A percentile compares a stretch with the other conserved stretches of the same genome.
phyloP scores from a whole-genome alignment of 768 basidiomycete species.

The Cubamyces lactineus region DNA sequence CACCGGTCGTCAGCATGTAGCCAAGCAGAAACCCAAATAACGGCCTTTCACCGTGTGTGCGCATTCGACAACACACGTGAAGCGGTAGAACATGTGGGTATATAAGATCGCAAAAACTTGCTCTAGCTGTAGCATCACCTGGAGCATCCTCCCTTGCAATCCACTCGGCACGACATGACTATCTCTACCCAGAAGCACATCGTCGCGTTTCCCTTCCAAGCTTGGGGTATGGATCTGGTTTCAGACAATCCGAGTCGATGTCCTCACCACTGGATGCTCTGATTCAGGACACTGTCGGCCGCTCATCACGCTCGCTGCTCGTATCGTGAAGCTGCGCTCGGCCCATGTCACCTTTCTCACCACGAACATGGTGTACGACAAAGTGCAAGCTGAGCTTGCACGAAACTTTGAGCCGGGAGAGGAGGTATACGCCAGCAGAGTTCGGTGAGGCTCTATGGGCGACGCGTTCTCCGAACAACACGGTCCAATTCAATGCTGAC shows the following conservation, averaged over 20 bases:
- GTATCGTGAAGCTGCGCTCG: conserved; percentile 16
- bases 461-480: too few relatives aligned
- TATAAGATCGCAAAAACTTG: too few relatives aligned
- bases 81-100: too few relatives aligned
- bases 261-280: neutral
- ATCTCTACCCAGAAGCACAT: neutral
- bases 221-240: neutral
- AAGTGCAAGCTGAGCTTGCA: neutral
- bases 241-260: too few relatives aligned
- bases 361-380: neutral
- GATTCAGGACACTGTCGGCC: conserved; percentile 24
- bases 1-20: too few relatives aligned
- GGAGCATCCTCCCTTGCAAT: too few relatives aligned
- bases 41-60: too few relatives aligned
- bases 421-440: neutral
- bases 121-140: neutral
- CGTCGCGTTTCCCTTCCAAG: conserved; percentile 1
- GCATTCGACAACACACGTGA: too few relatives aligned
- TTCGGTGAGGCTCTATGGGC: neutral
- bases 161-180: neutral
- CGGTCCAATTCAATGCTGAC: neutral
- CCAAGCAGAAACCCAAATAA: too few relatives aligned
- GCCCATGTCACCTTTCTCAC: conserved; percentile 18
- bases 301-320: conserved; percentile 15
- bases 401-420: conserved; percentile 15